These are phyloP conservation scores for Tulasnella sp. DNA, from an alignment of 768 basidiomycete species.

Conservation along the genomic window DNA sequence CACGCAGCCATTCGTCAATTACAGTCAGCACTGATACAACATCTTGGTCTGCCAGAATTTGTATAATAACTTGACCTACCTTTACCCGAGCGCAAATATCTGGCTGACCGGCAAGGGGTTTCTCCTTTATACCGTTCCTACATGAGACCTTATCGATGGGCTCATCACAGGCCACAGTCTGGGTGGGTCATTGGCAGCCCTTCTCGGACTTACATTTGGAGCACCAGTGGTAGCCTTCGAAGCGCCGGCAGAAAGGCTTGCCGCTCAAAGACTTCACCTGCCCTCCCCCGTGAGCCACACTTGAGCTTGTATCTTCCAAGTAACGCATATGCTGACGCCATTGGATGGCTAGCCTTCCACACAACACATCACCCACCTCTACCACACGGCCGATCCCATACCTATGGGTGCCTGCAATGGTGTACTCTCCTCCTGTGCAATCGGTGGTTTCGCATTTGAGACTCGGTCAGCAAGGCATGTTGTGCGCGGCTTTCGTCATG, in stretches of 20 bases:
- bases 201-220: slow-evolving; percentile 87
- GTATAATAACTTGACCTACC: slow-evolving; percentile 81
- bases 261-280: slow-evolving; percentile 42
- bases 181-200: slow-evolving; percentile 74
- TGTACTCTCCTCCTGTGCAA: slow-evolving; percentile 62
- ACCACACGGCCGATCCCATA: slow-evolving; percentile 90
- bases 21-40: not conserved
- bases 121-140: not conserved
- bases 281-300: slow-evolving; percentile 12
- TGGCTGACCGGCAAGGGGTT: slow-evolving; percentile 60
- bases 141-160: not conserved
- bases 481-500: not conserved
- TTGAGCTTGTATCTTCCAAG: not conserved
- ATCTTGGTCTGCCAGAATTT: slow-evolving; percentile 48
- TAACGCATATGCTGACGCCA: too few relatives aligned
- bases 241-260: slow-evolving; percentile 74
- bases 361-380: slow-evolving; percentile 45
- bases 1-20: not conserved
- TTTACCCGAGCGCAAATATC: slow-evolving; percentile 83
- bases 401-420: slow-evolving; percentile 80
- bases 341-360: slow-evolving; percentile 12
- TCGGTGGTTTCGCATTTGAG: slow-evolving; percentile 82
- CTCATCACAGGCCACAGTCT: slow-evolving; percentile 49
- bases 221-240: slow-evolving; percentile 85
- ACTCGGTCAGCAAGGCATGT: slow-evolving; percentile 28